phyloP scores from a whole-genome alignment of 352 stramenopile genomes.

The Pythium aquatile region DNA sequence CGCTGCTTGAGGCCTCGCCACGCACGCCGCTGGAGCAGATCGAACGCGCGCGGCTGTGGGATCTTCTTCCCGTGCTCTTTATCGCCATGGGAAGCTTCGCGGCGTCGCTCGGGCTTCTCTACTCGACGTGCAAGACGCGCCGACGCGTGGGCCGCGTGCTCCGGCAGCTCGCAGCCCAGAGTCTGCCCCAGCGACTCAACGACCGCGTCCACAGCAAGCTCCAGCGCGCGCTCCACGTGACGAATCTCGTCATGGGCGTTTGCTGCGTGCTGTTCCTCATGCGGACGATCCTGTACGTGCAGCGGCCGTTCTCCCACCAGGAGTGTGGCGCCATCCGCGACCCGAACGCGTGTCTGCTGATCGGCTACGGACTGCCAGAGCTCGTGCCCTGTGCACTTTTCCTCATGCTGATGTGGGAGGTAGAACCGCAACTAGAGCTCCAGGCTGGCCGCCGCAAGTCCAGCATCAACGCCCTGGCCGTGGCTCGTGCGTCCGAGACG shows the following conservation, averaged over 20 bases:
- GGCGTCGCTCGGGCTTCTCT: conserved; percentile 66
- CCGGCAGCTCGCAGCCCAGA: conserved; percentile 39
- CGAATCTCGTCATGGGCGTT: conserved; percentile 64
- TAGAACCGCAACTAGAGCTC: conserved; percentile 71
- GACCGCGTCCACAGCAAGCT: conserved; percentile 65
- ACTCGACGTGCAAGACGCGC: conserved; percentile 76
- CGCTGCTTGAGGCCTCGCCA: conserved; percentile 5
- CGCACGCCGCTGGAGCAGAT: conserved; percentile 20
- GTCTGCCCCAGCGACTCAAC: conserved; percentile 45
- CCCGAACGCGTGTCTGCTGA: conserved; percentile 60
- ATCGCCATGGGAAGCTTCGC: conserved; percentile 67
- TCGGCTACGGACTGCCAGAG: conserved; percentile 74
- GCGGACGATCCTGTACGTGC: conserved; percentile 79
- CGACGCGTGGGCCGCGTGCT: conserved; percentile 69
- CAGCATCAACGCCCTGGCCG: conserved; percentile 34
- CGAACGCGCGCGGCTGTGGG: conserved; percentile 33
- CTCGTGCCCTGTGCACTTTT: conserved; percentile 75
- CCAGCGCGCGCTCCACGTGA: conserved; percentile 72
- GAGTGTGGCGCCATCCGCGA: conserved; percentile 64
- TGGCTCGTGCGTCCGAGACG: conserved; percentile 32
- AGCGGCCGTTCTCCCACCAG: conserved; percentile 71
- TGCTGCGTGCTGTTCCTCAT: conserved; percentile 67
- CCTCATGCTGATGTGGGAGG: conserved; percentile 84
- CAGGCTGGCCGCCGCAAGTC: conserved; percentile 47
- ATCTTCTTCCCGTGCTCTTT: conserved; percentile 60